Percentiles rank a stretch among this genome's conserved stretches.
These are phyloP conservation scores for Paracamarosporium sp. DNA, from an alignment of 2,329 filamentous ascomycete species.

Conservation along the genomic window DNA sequence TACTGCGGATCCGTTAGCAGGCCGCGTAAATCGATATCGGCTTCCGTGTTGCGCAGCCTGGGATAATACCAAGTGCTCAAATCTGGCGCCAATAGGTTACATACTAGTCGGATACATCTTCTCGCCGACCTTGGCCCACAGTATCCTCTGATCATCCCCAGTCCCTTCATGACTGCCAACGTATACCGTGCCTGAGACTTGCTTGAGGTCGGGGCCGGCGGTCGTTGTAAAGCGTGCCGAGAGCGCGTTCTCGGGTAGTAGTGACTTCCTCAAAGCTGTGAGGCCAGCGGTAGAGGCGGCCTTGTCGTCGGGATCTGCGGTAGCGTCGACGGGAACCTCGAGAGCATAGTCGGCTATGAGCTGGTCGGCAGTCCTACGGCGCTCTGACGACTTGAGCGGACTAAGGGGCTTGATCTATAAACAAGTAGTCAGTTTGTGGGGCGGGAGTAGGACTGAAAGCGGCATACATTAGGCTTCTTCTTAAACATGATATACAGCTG, in stretches of 20 bases:
- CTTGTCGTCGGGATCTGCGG: slow-evolving; percentile 51
- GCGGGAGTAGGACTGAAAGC: neutral
- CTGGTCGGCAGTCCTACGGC: slow-evolving; percentile 70
- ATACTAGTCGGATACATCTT: slow-evolving; percentile 58
- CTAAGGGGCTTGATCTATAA: slow-evolving; percentile 70
- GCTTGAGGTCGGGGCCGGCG: slow-evolving; percentile 65
- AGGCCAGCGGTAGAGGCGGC: slow-evolving; percentile 52
- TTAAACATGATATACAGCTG: slow-evolving; percentile 61
- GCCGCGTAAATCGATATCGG: neutral
- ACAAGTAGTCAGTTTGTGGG: slow-evolving; percentile 14
- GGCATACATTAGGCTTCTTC: slow-evolving; percentile 65
- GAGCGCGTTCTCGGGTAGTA: slow-evolving; percentile 68
- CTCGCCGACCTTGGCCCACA: slow-evolving; percentile 70
- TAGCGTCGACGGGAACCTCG: slow-evolving; percentile 49
- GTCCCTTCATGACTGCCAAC: slow-evolving; percentile 62
- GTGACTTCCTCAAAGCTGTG: slow-evolving; percentile 62
- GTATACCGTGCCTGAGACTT: slow-evolving; percentile 69
- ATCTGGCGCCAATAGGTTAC: neutral
- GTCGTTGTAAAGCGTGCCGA: slow-evolving; percentile 72
- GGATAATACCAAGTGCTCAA: neutral
- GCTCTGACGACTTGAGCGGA: slow-evolving; percentile 71
- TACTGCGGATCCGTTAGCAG: slow-evolving; percentile 47
- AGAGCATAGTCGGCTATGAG: slow-evolving; percentile 69
- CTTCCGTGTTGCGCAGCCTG: neutral
- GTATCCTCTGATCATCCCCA: slow-evolving; percentile 63